Percentiles rank a stretch among this genome's conserved stretches.
These are phyloP conservation scores for Neurospora sp. DNA, from an alignment of 495 filamentous ascomycete genomes.

Conservation along the genomic window DNA sequence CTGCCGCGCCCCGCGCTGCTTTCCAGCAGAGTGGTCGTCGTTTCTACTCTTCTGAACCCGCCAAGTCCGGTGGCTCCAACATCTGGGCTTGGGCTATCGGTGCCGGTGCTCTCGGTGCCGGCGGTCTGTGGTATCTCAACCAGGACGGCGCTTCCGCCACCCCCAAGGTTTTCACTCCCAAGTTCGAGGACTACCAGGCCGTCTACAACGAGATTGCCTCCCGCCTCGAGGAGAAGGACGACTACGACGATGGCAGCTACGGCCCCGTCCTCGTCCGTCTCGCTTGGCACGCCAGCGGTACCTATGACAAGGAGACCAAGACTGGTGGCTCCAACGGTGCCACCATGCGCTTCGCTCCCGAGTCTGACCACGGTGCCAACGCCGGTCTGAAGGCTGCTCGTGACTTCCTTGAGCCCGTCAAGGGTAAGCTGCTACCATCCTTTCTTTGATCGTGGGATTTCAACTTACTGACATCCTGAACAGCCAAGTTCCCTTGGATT, in stretches of 20 bases:
- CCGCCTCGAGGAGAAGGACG: constrained; percentile 73
- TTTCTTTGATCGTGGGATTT: not conserved
- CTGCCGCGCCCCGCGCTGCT: constrained; percentile 42
- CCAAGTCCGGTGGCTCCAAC: constrained; percentile 44
- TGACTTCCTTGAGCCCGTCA: constrained; percentile 86
- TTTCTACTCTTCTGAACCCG: constrained; percentile 64
- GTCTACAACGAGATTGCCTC: constrained; percentile 85
- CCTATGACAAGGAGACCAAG: constrained; percentile 78
- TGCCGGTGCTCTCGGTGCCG: constrained; percentile 49
- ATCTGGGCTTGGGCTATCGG: constrained; percentile 33
- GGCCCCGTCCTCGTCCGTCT: constrained; percentile 80
- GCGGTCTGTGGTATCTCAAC: constrained; percentile 53
- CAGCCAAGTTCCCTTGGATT: constrained; percentile 88
- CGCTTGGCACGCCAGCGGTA: constrained; percentile 81
- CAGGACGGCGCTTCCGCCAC: constrained; percentile 34
- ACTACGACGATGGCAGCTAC: constrained; percentile 95
- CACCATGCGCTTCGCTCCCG: constrained; percentile 94
- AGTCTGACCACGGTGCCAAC: constrained; percentile 88
- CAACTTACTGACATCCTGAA: constrained; percentile 22
- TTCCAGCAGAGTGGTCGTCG: constrained; percentile 59
- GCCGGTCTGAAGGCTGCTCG: constrained; percentile 81
- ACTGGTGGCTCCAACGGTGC: constrained; percentile 95
- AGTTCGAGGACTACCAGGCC: constrained; percentile 84
- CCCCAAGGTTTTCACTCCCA: constrained; percentile 56
- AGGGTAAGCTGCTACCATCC: constrained; percentile 40